These are phyloP conservation scores for Camelina sativa DNA, from an alignment of 345 rosid species.

Conservation along the genomic window DNA sequence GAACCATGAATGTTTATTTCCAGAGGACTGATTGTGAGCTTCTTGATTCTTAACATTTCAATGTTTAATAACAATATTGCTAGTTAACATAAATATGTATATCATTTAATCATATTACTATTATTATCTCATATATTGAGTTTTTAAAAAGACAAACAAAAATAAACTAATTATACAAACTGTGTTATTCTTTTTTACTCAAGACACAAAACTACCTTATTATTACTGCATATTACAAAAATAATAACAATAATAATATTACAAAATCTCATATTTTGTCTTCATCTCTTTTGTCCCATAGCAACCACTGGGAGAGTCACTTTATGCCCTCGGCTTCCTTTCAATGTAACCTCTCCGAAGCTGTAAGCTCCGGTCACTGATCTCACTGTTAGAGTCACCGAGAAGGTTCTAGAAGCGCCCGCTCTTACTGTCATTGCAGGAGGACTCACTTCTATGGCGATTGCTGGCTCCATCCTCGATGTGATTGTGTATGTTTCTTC, in stretches of 20 bases:
- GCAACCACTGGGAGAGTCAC: constrained; percentile 87
- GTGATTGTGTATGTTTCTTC: constrained; percentile 88
- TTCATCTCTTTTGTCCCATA: constrained; percentile 72
- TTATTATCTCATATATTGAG: constrained; percentile 1
- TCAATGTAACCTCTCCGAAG: constrained; percentile 82
- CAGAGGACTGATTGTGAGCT: constrained; percentile 38
- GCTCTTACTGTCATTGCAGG: constrained; percentile 82
- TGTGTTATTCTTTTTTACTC: constrained; percentile 24
- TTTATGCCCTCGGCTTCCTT: constrained; percentile 96
- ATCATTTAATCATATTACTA: constrained; percentile 6
- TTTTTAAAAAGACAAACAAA: neutral
- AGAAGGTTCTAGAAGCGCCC: constrained; percentile 68
- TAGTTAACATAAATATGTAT: constrained; percentile 20
- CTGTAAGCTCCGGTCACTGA: constrained; percentile 71
- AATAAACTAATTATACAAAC: constrained; percentile 41
- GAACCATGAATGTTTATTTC: constrained; percentile 38
- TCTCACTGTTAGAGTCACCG: constrained; percentile 70
- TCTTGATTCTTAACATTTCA: constrained; percentile 19
- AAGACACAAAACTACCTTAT: constrained; percentile 41
- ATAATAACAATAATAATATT: constrained; percentile 52
- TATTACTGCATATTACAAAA: constrained; percentile 59
- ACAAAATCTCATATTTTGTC: constrained; percentile 42
- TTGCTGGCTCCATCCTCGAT: constrained; percentile 78
- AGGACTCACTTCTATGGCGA: constrained; percentile 83
- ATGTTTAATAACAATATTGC: neutral